Evolutionary conservation across 192 early-diverging fungal genomes (phyloP).

Genomic region (Mortierella hygrophila): DNA sequence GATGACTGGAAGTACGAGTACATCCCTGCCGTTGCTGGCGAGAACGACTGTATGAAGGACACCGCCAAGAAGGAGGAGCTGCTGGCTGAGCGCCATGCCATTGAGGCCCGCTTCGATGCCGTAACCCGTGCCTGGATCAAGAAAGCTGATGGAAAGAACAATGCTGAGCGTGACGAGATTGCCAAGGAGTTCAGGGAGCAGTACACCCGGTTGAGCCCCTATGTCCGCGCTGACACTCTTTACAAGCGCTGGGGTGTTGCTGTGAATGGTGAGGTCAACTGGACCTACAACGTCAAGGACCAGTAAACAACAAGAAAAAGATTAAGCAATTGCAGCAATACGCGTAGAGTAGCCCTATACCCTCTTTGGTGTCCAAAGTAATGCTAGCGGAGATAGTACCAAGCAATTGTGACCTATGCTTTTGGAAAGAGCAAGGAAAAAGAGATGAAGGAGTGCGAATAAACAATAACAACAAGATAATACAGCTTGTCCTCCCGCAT

Average conservation of each 20-base stretch:
- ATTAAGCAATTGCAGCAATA: background rate
- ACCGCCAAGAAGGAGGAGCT: slow-evolving; percentile 48
- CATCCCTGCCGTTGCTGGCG: slow-evolving; percentile 22
- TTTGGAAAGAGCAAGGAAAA: too few relatives aligned
- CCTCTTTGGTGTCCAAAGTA: too few relatives aligned
- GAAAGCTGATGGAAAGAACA: slow-evolving; percentile 35
- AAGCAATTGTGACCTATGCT: too few relatives aligned
- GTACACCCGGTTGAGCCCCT: slow-evolving; percentile 61
- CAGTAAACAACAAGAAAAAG: background rate
- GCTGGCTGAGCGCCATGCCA: slow-evolving; percentile 35
- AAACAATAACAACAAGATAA: too few relatives aligned
- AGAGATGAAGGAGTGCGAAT: too few relatives aligned
- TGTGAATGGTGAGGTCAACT: slow-evolving; percentile 40
- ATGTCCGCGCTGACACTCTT: slow-evolving; percentile 47
- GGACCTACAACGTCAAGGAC: slow-evolving; percentile 49
- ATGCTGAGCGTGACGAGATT: slow-evolving; percentile 48
- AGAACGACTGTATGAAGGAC: slow-evolving; percentile 63
- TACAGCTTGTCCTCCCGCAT: too few relatives aligned
- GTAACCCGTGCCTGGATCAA: slow-evolving; percentile 65
- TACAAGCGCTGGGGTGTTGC: slow-evolving; percentile 56
- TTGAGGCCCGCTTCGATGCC: slow-evolving; percentile 60
- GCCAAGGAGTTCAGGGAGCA: slow-evolving; percentile 61
- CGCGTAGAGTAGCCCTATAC: background rate
- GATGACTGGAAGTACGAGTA: slow-evolving; percentile 70
- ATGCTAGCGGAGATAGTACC: too few relatives aligned